phyloP scores from a whole-genome alignment of 2,329 filamentous ascomycete species.

The Sporothrix schenckii region DNA sequence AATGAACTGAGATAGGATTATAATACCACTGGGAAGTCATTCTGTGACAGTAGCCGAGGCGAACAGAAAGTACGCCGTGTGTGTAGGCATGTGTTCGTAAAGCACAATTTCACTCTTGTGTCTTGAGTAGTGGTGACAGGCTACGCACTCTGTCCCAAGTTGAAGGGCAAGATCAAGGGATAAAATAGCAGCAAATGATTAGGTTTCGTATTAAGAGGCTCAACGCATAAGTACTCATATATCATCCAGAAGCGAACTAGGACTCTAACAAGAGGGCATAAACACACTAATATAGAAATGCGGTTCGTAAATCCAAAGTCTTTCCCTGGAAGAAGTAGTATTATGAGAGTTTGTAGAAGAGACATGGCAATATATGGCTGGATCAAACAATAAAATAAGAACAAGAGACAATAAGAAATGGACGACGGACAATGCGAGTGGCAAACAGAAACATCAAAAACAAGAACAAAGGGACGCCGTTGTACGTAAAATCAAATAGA shows the following conservation, averaged over 20 bases:
- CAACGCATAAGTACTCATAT: too few relatives aligned
- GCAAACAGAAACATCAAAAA: background rate
- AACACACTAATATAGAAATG: background rate
- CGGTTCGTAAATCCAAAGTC: background rate
- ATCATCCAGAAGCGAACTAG: background rate
- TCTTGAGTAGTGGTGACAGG: too few relatives aligned
- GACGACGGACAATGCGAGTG: slow-evolving; percentile 19
- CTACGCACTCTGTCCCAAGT: too few relatives aligned
- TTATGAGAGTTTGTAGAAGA: background rate
- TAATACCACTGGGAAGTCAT: background rate
- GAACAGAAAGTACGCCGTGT: too few relatives aligned
- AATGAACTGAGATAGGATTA: background rate
- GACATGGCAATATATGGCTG: background rate
- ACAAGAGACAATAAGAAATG: background rate
- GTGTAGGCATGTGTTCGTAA: too few relatives aligned
- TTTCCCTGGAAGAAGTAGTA: slow-evolving; percentile 15
- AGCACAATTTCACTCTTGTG: too few relatives aligned
- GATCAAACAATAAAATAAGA: background rate
- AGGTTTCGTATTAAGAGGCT: too few relatives aligned
- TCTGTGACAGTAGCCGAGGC: too few relatives aligned
- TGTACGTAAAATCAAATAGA: background rate
- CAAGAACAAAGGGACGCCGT: slow-evolving; percentile 10
- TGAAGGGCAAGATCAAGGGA: too few relatives aligned
- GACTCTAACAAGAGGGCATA: background rate
- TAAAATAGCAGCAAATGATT: too few relatives aligned